Evolutionary conservation across 2,329 filamentous ascomycete genomes (phyloP).

Genomic region (Bipolaris oryzae): DNA sequence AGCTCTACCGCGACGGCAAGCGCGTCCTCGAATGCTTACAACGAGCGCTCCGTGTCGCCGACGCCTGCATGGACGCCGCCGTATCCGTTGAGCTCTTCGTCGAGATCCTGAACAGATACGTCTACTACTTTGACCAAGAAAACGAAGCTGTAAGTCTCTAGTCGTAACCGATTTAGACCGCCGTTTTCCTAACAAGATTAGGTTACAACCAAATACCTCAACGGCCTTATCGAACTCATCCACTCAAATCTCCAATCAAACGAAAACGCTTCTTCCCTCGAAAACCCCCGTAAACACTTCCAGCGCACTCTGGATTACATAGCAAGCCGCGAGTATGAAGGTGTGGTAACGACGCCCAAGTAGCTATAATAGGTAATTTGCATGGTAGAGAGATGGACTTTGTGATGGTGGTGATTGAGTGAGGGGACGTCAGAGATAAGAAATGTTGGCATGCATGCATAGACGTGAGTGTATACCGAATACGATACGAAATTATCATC

Average conservation of each 20-base stretch:
- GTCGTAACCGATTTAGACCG: not conserved
- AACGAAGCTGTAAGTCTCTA: conserved; percentile 78
- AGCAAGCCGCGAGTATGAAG: conserved; percentile 87
- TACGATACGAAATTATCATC: not conserved
- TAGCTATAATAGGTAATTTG: conserved; percentile 24
- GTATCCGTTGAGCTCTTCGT: conserved; percentile 98
- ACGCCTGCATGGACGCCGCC: conserved; percentile 98
- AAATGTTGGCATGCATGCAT: not conserved
- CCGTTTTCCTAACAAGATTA: conserved; percentile 29
- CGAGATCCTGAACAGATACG: conserved; percentile 96
- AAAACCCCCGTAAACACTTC: conserved; percentile 92
- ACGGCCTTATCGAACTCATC: conserved; percentile 96
- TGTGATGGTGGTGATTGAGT: not conserved
- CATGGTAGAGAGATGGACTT: not conserved
- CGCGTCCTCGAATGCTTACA: conserved; percentile 95
- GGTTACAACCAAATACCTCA: conserved; percentile 96
- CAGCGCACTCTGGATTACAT: conserved; percentile 95
- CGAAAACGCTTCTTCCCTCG: conserved; percentile 80
- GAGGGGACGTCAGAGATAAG: not conserved
- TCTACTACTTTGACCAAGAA: conserved; percentile 99
- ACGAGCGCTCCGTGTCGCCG: conserved; percentile 90
- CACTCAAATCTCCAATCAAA: conserved; percentile 92
- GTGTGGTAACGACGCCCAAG: conserved; percentile 74
- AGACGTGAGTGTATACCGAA: not conserved
- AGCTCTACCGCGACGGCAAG: conserved; percentile 95